These are phyloP conservation scores for Linnemannia schmuckeri DNA, from an alignment of 192 early-diverging fungal species.

Conservation along the genomic window DNA sequence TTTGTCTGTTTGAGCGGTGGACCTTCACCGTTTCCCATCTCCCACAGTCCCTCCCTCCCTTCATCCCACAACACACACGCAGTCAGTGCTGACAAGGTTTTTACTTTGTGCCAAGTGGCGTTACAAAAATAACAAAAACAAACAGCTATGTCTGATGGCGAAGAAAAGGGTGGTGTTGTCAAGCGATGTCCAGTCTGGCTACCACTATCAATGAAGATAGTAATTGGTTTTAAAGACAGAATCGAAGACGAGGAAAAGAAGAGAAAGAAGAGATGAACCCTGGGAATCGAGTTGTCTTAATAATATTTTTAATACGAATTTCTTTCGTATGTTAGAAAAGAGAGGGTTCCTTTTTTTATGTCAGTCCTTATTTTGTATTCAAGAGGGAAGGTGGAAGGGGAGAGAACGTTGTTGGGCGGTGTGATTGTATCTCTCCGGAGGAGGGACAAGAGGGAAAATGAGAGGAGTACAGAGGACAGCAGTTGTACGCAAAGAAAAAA, in stretches of 20 bases:
- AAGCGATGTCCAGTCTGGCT: background rate
- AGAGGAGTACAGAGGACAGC: background rate
- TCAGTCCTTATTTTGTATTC: background rate
- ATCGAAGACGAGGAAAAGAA: background rate
- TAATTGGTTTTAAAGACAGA: background rate
- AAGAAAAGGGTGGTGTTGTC: background rate
- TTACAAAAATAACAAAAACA: background rate
- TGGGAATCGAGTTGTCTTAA: background rate
- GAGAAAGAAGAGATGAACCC: background rate
- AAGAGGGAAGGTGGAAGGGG: background rate
- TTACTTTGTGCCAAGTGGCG: background rate
- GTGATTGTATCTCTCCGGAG: background rate
- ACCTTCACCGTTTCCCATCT: background rate
- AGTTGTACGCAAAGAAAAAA: background rate
- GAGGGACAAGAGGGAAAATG: background rate
- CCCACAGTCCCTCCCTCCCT: background rate
- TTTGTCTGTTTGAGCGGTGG: background rate
- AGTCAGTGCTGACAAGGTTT: background rate
- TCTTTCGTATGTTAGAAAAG: background rate
- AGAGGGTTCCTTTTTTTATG: background rate
- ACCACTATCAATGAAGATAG: background rate
- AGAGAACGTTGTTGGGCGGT: conserved; percentile 7
- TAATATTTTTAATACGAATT: background rate
- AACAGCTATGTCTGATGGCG: too few species aligned
- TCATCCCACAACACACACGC: background rate